Percentiles rank a stretch among this genome's conserved stretches.
phyloP scores from a whole-genome alignment of 1,139 yeast genomes.

The Hanseniaspora gamundiae region DNA sequence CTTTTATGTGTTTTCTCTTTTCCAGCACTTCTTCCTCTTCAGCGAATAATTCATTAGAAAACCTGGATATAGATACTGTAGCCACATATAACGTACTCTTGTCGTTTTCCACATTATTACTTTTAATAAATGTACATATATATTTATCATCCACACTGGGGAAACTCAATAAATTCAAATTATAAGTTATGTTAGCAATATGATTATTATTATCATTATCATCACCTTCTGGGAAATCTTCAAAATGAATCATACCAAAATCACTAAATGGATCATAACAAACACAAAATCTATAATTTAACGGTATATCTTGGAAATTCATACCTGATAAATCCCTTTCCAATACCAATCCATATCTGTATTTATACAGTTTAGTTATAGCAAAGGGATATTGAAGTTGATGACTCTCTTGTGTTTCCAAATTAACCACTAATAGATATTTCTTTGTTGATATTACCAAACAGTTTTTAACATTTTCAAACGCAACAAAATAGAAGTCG shows the following conservation, averaged over 20 bases:
- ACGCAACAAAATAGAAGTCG: constrained; percentile 20
- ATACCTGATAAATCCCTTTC: neutral
- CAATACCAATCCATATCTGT: constrained; percentile 1
- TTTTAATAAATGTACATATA: neutral
- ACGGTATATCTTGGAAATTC: neutral
- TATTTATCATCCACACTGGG: neutral
- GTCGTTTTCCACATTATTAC: neutral
- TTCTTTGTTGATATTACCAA: constrained; percentile 19
- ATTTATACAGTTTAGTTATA: constrained; percentile 15
- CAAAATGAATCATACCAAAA: constrained; percentile 2
- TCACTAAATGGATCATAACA: constrained; percentile 2
- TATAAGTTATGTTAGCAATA: neutral
- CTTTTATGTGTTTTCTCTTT: too few species aligned
- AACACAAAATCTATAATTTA: constrained; percentile 7
- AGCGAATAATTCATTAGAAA: neutral
- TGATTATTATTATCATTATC: too few species aligned
- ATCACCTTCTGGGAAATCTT: neutral
- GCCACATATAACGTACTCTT: neutral
- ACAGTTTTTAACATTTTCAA: constrained; percentile 16
- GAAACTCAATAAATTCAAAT: neutral
- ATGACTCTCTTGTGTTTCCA: constrained; percentile 16
- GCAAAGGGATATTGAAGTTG: constrained; percentile 20
- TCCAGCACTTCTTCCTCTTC: neutral
- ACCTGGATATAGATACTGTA: neutral
- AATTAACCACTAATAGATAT: constrained; percentile 19